Percentiles rank a stretch among this genome's conserved stretches.
Evolutionary conservation across 2,329 filamentous ascomycete species (phyloP).

Genomic region (Trichoderma citrinoviride): DNA sequence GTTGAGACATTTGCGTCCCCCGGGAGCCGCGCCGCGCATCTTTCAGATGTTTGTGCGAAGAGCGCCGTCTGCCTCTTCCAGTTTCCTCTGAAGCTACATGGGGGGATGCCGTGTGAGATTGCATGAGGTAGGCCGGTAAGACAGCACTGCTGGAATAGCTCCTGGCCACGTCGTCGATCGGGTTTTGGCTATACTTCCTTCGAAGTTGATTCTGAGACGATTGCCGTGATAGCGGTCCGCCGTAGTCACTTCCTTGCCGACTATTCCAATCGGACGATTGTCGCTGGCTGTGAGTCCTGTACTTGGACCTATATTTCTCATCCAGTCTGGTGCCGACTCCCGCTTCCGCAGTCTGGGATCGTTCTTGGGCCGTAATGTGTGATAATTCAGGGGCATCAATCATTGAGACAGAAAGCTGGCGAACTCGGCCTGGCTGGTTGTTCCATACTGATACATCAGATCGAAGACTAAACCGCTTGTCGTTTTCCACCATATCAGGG

Average conservation of each 20-base stretch:
- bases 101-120: background rate
- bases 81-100: slow-evolving; percentile 1
- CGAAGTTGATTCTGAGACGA: slow-evolving; percentile 15
- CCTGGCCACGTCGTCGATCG: background rate
- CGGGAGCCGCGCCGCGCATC: slow-evolving; percentile 15
- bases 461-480: slow-evolving; percentile 25
- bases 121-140: background rate
- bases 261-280: slow-evolving; percentile 13
- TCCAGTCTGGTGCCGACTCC: background rate
- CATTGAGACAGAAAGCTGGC: slow-evolving; percentile 17
- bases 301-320: background rate
- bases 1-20: slow-evolving; percentile 15
- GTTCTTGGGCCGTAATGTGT: background rate
- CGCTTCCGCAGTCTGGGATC: background rate
- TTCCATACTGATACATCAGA: slow-evolving; percentile 28
- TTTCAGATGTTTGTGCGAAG: slow-evolving; percentile 7
- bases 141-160: slow-evolving; percentile 14
- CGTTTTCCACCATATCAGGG: slow-evolving; percentile 1
- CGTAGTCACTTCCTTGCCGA: slow-evolving; percentile 1
- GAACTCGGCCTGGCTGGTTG: slow-evolving; percentile 23
- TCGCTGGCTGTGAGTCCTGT: background rate
- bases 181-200: background rate
- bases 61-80: slow-evolving; percentile 19
- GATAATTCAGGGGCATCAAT: slow-evolving; percentile 13
- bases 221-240: slow-evolving; percentile 6